Base-by-base conservation (phyloP, 148 eudicot species). In the Nyssa sinensis region DNA sequence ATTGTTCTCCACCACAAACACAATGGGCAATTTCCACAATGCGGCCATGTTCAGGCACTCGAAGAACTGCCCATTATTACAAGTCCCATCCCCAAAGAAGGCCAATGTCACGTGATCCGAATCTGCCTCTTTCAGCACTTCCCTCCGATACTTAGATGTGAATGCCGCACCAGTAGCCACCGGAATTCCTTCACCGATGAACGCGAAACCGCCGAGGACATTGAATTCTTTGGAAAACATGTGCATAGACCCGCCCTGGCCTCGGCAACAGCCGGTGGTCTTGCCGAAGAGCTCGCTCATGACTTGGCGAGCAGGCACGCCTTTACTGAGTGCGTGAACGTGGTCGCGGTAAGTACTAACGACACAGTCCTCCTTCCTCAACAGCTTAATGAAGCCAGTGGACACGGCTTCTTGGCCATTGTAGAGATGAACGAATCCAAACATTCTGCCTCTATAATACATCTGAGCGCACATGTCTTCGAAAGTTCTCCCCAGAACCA, bases 161-260 rank as follows among this genome's bases (percentile, higher is more conserved):
- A 95, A 92, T 0, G 98, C 98, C 39, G 97, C 96, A 14, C 98
- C 98, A 0, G 96, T 90, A 0, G 97, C 98, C 24, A 95, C 91
- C 0, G 98, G 98, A 49, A 95, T 95, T 19, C 97, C 97, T 82
- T 92, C 98, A 41, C 98, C 98, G 16, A 95, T 92, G 82, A 92
- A 92, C 59, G 97, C 98, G 70, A 92, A 92, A 3, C 97, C 98
- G 33, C 98, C 98, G 30, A 95, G 88, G 66, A 95, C 70, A 24
- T 92, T 92, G 83, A 89, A 91, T 77, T 95, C 96, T 66, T 89
- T 89, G 23, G 96, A 90, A 79, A 92, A 95, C 97, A 95, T 92
- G 78, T 95, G 98, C 98, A 95, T 95, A n/a, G 98, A 95, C 34
- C 98, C 98, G 49, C 98, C 98, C 84, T 94, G 97, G 65, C 98